Conservation (phyloP, 2,329 filamentous ascomycete genomes). For the Trichoderma polysporum region DNA sequence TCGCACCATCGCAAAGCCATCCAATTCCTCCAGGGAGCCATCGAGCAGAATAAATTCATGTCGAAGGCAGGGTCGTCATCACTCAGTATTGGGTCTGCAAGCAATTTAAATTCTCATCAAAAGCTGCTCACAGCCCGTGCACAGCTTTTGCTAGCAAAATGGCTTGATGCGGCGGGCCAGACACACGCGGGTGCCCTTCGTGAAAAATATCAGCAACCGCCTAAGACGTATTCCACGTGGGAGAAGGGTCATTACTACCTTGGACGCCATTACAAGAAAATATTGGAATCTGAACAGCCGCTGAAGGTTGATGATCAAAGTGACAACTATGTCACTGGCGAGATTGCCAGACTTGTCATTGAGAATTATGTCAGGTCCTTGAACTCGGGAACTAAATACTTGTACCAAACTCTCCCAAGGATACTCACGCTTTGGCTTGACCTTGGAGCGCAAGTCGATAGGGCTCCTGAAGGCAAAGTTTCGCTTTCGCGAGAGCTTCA, state of each 20-base stretch:
- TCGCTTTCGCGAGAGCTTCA: slow-evolving; percentile 53
- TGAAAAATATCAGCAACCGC: slow-evolving; percentile 78
- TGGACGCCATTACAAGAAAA: slow-evolving; percentile 94
- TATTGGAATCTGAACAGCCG: slow-evolving; percentile 82
- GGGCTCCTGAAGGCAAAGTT: slow-evolving; percentile 55
- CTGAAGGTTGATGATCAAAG: slow-evolving; percentile 75
- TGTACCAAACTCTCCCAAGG: slow-evolving; percentile 91
- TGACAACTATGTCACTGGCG: slow-evolving; percentile 74
- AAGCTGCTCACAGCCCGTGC: slow-evolving; percentile 71
- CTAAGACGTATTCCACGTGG: slow-evolving; percentile 71
- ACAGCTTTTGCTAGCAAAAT: slow-evolving; percentile 88
- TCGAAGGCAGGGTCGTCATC: slow-evolving; percentile 42
- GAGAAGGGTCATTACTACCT: slow-evolving; percentile 98
- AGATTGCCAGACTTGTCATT: slow-evolving; percentile 83
- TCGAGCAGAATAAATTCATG: slow-evolving; percentile 75
- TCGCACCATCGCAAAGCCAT: slow-evolving; percentile 94
- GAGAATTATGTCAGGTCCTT: slow-evolving; percentile 91
- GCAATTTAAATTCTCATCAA: slow-evolving; percentile 48
- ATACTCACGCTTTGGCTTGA: slow-evolving; percentile 94
- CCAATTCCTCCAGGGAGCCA: slow-evolving; percentile 82
- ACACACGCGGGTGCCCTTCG: slow-evolving; percentile 80
- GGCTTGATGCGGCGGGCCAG: slow-evolving; percentile 93
- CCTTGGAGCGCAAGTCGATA: slow-evolving; percentile 73
- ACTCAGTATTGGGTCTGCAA: slow-evolving; percentile 36
- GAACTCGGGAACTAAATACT: slow-evolving; percentile 87